Evolutionary conservation across 148 eudicot genomes (phyloP), one percentile per base, ranked within the genome.

Genomic region (Camellia granthamiana): DNA sequence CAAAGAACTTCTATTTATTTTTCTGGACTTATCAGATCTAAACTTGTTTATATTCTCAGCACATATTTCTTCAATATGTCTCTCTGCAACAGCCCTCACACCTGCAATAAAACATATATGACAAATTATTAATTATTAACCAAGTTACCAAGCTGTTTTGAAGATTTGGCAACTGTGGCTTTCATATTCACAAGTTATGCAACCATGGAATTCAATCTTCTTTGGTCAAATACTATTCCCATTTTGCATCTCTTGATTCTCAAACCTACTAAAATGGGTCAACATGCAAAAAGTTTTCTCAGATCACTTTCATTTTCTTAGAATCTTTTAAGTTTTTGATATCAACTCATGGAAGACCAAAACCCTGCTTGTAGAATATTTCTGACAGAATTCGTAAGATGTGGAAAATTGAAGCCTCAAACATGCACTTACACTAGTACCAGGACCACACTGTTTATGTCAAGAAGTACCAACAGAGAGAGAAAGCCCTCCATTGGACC

Each of bases 61-160:
- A 76, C 88, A 90, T 58, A 72, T 77, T 74, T 87, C 93, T 87
- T 96, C 92, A 76, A 96, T 84, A 67, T 68, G 89, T 63, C 81
- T 87, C 88, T 93, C 97, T 54, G 92, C 88, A 78, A 30, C 89
- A 83, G 87, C 89, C 85, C 98, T 89, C 78, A 91, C 90, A 87
- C 99, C 99, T 96, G 87, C 83, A 79, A 65, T 68, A 72, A 52
- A 78, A 43, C 65, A 12, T 79, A 49, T 41, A 30, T 30, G 38
- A 30, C 38, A 30, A 30, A 30, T 30, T 30, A 30, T 30, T 30
- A 30, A 30, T 30, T 30, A 30, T 30, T 30, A 30, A 30, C 38
- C 38, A 30, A 30, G 38, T 30, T 30, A 30, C 38, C 38, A 30
- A 30, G 38, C 38, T 30, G 38, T 30, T 30, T 1, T 30, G 38